Conservation (phyloP, 1,139 yeast species). For the Candida tropicalis region DNA sequence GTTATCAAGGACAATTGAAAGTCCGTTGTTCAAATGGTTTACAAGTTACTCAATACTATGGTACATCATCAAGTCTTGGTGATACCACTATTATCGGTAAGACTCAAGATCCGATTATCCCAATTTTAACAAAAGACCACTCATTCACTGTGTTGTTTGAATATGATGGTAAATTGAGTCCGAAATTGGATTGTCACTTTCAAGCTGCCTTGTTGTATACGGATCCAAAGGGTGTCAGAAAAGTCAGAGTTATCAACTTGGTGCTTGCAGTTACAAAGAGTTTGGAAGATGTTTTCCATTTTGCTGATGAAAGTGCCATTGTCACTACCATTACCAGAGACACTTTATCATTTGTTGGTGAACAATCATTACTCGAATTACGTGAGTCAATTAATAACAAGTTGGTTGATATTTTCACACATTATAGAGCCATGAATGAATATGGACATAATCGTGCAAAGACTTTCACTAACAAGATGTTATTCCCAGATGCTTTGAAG, state of each 20-base stretch:
- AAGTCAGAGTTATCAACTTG: slow-evolving; percentile 81
- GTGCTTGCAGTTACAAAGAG: slow-evolving; percentile 82
- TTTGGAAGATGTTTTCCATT: slow-evolving; percentile 72
- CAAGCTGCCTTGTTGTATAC: slow-evolving; percentile 91
- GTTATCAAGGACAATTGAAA: slow-evolving; percentile 82
- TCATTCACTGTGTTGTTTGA: slow-evolving; percentile 70
- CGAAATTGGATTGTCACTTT: slow-evolving; percentile 81
- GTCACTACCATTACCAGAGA: slow-evolving; percentile 75
- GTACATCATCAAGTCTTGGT: slow-evolving; percentile 39
- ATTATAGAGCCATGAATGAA: slow-evolving; percentile 63
- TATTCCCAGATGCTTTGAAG: slow-evolving; percentile 80
- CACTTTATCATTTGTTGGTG: slow-evolving; percentile 61
- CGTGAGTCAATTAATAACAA: slow-evolving; percentile 66
- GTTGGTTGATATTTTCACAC: slow-evolving; percentile 72
- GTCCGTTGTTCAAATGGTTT: slow-evolving; percentile 89
- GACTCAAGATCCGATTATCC: slow-evolving; percentile 66
- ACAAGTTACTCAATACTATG: slow-evolving; percentile 79
- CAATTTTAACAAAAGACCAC: slow-evolving; percentile 66
- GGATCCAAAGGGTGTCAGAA: slow-evolving; percentile 70
- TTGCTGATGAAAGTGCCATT: slow-evolving; percentile 83
- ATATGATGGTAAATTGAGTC: slow-evolving; percentile 76
- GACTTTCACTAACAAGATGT: slow-evolving; percentile 62
- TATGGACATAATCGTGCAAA: slow-evolving; percentile 51
- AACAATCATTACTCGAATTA: slow-evolving; percentile 61
- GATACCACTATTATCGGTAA: slow-evolving; percentile 40